Evolutionary conservation across 73 alveolate species (phyloP).

Genomic region (Paramecium sonneborni): DNA sequence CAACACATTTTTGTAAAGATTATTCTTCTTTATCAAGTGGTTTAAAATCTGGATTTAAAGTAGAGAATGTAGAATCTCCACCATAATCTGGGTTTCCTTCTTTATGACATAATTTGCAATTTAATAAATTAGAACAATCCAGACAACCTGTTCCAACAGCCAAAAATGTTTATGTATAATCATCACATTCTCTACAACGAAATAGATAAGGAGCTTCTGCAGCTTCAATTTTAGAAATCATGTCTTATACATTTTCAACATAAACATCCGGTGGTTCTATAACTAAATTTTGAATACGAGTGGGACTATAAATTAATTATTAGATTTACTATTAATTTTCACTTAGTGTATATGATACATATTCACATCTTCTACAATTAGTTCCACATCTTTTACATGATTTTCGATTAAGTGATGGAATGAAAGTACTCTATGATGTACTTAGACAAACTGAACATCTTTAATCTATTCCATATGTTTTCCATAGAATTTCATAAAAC

Average conservation of each 20-base stretch:
- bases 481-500: background rate
- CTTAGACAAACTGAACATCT: constrained; percentile 26
- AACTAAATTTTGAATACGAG: background rate
- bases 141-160: background rate
- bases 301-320: background rate
- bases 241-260: too few relatives aligned
- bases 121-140: background rate
- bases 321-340: background rate
- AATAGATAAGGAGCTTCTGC: background rate
- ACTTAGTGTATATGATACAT: background rate
- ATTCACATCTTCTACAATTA: constrained; percentile 2
- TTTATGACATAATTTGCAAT: constrained; percentile 27
- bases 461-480: background rate
- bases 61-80: background rate
- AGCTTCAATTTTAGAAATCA: background rate
- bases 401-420: background rate
- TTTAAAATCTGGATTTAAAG: background rate
- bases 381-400: constrained; percentile 15
- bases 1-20: background rate
- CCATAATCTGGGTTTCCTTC: background rate
- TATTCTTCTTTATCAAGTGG: background rate
- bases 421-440: background rate
- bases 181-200: background rate
- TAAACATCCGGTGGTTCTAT: constrained; percentile 1
- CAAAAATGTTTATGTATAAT: background rate